Evolutionary conservation across 2,329 filamentous ascomycete species (phyloP).

Genomic region (Zalaria obscura): DNA sequence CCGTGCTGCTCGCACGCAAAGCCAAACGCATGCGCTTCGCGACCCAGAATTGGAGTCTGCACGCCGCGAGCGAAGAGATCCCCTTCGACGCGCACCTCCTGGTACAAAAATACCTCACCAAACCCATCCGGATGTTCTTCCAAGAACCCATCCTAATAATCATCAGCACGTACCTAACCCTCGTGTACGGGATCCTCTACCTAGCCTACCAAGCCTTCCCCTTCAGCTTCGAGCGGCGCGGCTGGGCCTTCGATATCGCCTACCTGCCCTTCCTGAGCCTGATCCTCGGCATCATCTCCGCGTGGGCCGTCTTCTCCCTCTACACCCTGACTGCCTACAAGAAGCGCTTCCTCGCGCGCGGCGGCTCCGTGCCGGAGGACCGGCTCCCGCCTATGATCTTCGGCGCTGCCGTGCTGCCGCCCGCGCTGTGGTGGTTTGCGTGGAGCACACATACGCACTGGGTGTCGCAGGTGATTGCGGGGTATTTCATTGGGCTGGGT

Average conservation of each 20-base stretch:
- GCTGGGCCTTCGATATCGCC: conserved; percentile 24
- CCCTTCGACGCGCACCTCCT: conserved; percentile 24
- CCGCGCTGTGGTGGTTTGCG: conserved; percentile 38
- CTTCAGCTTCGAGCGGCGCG: conserved; percentile 27
- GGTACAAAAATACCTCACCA: conserved; percentile 28
- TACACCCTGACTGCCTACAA: conserved; percentile 20
- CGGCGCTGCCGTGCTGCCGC: conserved; percentile 32
- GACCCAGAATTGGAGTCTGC: conserved; percentile 33
- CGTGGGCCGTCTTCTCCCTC: conserved; percentile 16
- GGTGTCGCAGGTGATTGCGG: conserved; percentile 27
- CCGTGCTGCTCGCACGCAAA: conserved; percentile 32
- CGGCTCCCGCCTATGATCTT: conserved; percentile 35
- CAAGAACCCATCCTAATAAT: conserved; percentile 34
- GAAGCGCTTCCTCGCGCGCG: background rate
- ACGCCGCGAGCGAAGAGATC: conserved; percentile 30
- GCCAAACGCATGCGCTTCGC: conserved; percentile 33
- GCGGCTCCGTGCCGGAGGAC: conserved; percentile 22
- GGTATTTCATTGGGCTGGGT: conserved; percentile 25
- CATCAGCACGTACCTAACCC: conserved; percentile 27
- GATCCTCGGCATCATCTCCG: conserved; percentile 24
- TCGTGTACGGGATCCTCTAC: conserved; percentile 22
- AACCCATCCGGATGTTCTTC: conserved; percentile 26
- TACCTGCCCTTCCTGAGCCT: conserved; percentile 30
- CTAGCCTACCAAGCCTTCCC: conserved; percentile 36
- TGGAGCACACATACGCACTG: conserved; percentile 31